Conservation (phyloP, 2,329 filamentous ascomycete species). For the Xylaria sp. region DNA sequence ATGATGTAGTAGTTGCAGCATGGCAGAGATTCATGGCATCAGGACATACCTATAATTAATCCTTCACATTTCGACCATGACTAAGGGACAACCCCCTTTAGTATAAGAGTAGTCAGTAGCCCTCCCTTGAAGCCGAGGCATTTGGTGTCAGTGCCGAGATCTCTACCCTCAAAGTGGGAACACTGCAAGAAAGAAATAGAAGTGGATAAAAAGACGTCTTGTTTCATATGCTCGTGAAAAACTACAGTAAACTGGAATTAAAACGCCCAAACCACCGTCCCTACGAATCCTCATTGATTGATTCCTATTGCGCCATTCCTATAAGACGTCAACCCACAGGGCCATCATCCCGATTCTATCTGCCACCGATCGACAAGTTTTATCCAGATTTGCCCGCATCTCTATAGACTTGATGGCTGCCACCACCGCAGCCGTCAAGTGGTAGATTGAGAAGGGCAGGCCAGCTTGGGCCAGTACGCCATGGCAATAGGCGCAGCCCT, state of each 20-base stretch:
- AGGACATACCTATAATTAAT: too few species aligned
- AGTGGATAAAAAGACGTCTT: background rate
- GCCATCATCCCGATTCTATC: background rate
- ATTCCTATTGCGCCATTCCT: conserved; percentile 2
- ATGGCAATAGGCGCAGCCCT: background rate
- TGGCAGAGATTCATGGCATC: too few species aligned
- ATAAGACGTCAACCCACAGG: background rate
- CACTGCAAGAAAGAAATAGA: background rate
- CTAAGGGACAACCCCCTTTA: too few species aligned
- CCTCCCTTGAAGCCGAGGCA: too few species aligned
- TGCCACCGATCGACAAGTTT: background rate
- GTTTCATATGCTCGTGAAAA: background rate
- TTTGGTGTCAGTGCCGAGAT: too few species aligned
- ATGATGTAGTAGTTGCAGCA: too few species aligned
- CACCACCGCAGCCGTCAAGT: background rate
- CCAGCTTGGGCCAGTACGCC: background rate
- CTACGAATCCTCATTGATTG: background rate
- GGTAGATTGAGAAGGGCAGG: background rate
- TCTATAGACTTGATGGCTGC: background rate
- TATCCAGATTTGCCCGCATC: background rate
- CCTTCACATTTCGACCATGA: too few species aligned
- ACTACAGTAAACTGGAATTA: background rate
- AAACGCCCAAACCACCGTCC: background rate
- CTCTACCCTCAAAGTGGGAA: background rate
- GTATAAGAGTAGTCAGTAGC: background rate